phyloP scores from a whole-genome alignment of 2,329 filamentous ascomycete species.

The Aspergillus floridensis region DNA sequence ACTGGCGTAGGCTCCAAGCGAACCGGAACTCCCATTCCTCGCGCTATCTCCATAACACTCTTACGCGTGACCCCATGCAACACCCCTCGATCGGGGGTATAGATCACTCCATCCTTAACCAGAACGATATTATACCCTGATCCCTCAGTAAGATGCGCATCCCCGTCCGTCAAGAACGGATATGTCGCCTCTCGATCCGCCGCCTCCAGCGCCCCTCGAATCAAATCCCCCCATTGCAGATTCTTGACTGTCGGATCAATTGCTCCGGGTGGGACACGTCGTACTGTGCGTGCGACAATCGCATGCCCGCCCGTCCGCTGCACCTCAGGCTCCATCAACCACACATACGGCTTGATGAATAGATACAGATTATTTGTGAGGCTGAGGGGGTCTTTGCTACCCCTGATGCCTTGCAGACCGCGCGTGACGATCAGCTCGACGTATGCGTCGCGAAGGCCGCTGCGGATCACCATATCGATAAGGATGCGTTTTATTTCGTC shows the following conservation, averaged over 20 bases:
- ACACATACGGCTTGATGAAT: slow-evolving; percentile 51
- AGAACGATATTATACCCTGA: slow-evolving; percentile 51
- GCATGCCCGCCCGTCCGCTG: slow-evolving; percentile 44
- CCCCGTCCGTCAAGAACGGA: slow-evolving; percentile 52
- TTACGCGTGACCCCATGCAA: slow-evolving; percentile 50
- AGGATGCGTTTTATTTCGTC: not conserved
- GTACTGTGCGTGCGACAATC: slow-evolving; percentile 47
- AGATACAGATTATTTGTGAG: slow-evolving; percentile 47
- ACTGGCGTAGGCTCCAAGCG: slow-evolving; percentile 36
- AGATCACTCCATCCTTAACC: slow-evolving; percentile 46
- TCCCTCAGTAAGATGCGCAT: slow-evolving; percentile 50
- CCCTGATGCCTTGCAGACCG: slow-evolving; percentile 45
- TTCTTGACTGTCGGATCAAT: slow-evolving; percentile 46
- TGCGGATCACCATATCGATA: slow-evolving; percentile 46
- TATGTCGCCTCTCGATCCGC: slow-evolving; percentile 47
- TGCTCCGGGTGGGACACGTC: slow-evolving; percentile 44
- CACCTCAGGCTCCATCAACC: slow-evolving; percentile 49
- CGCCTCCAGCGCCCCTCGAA: slow-evolving; percentile 47
- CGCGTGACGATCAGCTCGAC: slow-evolving; percentile 53
- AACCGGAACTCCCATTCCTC: not conserved
- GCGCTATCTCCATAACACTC: slow-evolving; percentile 48
- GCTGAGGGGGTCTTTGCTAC: slow-evolving; percentile 32
- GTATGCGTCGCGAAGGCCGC: slow-evolving; percentile 50
- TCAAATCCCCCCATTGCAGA: slow-evolving; percentile 48
- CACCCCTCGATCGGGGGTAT: slow-evolving; percentile 49